These are phyloP conservation scores for Termitomyces sp. DNA, from an alignment of 768 basidiomycete genomes.

Conservation along the genomic window DNA sequence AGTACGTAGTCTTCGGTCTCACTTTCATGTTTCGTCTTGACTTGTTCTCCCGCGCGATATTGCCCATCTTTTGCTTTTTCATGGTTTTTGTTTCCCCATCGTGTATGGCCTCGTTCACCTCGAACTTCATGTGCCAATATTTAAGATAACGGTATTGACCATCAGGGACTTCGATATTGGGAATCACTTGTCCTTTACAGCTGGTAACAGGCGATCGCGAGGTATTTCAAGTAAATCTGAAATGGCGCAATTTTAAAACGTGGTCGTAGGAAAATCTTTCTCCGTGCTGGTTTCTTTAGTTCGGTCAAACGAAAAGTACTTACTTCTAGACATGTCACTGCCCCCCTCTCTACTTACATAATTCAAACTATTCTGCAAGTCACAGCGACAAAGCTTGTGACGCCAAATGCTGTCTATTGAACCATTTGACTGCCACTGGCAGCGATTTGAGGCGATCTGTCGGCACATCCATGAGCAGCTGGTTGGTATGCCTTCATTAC, in stretches of 20 bases:
- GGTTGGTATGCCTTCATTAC: conserved; percentile 9
- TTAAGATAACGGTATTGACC: background rate
- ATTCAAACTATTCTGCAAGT: background rate
- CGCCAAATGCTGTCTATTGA: background rate
- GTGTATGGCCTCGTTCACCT: background rate
- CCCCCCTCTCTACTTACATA: background rate
- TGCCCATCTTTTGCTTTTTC: background rate
- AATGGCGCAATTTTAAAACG: background rate
- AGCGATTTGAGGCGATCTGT: conserved; percentile 7
- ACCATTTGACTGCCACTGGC: background rate
- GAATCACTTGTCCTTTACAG: background rate
- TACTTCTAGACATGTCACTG: too few species aligned
- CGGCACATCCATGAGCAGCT: conserved; percentile 13
- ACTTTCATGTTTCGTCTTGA: too few species aligned
- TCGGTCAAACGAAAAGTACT: too few species aligned
- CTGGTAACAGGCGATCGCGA: background rate
- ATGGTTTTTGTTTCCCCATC: background rate
- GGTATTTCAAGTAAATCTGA: background rate
- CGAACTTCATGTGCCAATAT: too few species aligned
- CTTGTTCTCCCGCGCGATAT: background rate
- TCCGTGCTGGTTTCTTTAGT: background rate
- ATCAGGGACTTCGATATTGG: background rate
- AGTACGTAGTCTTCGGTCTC: background rate
- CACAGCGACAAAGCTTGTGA: background rate
- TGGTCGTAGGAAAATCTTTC: background rate